Evolutionary conservation across 2,329 filamentous ascomycete species (phyloP), one percentile per base, ranked within the genome.

Genomic region (Chrysoporthe puriensis): DNA sequence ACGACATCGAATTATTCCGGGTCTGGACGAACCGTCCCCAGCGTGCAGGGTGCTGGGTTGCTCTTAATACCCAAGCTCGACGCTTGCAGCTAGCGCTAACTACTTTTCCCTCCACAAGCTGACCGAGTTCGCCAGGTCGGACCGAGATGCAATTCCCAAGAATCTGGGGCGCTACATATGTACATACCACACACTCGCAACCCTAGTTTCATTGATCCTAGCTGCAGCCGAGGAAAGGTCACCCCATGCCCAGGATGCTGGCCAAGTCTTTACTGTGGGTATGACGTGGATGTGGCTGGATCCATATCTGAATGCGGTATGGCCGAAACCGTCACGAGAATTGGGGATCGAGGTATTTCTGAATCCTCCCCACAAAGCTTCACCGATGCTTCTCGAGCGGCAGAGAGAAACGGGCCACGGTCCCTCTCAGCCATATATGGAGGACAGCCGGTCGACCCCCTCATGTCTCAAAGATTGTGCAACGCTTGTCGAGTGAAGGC

Each of bases 231-330:
- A 18, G 9, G 8, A 48, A n/a, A 48, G 18, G 46, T 26, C 26
- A 26, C 46, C 46, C 8, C n/a, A 21, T 21, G 46, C 46, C 46
- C 18, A 21, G 50, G 50, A 54, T 54, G 16, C 32, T 13, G 50
- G 50, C 50, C 50, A 54, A 32, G 50, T 54, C 34, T 54, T 54
- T 54, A 54, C 21, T 54, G 11, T 14, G n/a, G 34, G 54, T 36
- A 65, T 62, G 60, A 62, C 60, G 60, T 62, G 44, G 44, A 13
- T 8, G 60, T 62, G 60, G 60, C 60, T 62, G 60, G 60, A 32
- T 52, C 14, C 11, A 5, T 8, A 13, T 8, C 58, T 44, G 32
- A 26, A 62, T 34, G 26, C 60, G 60, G 60, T 34, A 50, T 62
- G 32, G 60, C 26, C 8, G 14, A 44, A 60, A 32, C 21, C 16